Evolutionary conservation across 2,329 filamentous ascomycete genomes (phyloP).

Genomic region (Didymella lethalis): DNA sequence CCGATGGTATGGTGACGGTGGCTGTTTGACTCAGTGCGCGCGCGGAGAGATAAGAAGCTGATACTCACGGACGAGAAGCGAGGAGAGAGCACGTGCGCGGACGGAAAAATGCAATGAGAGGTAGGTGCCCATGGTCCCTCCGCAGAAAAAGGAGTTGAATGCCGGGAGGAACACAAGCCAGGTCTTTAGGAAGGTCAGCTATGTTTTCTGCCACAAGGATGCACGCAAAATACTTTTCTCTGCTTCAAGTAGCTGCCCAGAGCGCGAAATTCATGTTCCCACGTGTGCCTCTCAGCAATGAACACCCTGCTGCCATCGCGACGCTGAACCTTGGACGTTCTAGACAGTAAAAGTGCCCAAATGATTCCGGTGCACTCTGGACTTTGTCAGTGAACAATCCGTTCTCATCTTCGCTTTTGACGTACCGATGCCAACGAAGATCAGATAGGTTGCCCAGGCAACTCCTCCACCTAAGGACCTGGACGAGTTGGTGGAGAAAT

Average conservation of each 20-base stretch:
- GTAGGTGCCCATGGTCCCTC: background rate
- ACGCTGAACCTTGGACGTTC: background rate
- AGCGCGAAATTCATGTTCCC: background rate
- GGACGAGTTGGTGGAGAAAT: background rate
- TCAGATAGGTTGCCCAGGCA: background rate
- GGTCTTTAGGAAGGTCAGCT: background rate
- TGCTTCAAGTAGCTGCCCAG: background rate
- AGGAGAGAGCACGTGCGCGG: background rate
- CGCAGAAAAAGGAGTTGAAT: background rate
- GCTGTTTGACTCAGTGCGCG: background rate
- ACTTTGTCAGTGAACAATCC: background rate
- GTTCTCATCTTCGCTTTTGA: background rate
- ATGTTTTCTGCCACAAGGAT: too few species aligned
- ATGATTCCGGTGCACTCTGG: background rate
- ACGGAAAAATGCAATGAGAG: background rate
- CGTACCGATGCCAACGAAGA: background rate
- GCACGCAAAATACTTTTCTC: background rate
- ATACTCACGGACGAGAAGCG: background rate
- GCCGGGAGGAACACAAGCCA: background rate
- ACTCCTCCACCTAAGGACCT: background rate
- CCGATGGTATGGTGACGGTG: background rate
- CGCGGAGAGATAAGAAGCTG: background rate
- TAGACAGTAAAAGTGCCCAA: background rate
- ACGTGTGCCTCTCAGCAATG: background rate
- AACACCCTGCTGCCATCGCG: background rate